Evolutionary conservation across 176 grass and related monocot species (phyloP).

Genomic region (Avena insularis): DNA sequence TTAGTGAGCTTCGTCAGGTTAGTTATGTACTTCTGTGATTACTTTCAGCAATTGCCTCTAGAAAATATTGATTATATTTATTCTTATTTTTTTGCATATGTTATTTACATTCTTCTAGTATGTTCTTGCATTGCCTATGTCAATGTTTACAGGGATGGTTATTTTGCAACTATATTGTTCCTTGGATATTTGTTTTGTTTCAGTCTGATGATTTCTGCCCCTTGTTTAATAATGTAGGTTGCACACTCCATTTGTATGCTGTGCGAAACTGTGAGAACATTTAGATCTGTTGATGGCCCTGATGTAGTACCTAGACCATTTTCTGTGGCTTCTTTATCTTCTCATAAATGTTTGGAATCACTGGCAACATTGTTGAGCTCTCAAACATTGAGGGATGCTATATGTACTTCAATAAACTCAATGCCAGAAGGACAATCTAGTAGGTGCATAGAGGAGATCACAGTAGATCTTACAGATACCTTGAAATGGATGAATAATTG

Average conservation of each 20-base stretch:
- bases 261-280: constrained; percentile 76
- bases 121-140: constrained; percentile 17
- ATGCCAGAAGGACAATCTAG: constrained; percentile 90
- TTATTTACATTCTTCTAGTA: constrained; percentile 15
- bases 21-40: constrained; percentile 47
- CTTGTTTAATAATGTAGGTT: constrained; percentile 63
- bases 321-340: constrained; percentile 66
- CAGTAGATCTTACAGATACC: constrained; percentile 65
- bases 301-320: constrained; percentile 46
- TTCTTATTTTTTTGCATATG: not conserved
- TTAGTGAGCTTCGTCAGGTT: constrained; percentile 95
- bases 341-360: constrained; percentile 66
- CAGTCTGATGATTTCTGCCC: constrained; percentile 31
- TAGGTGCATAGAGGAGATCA: constrained; percentile 79
- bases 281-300: constrained; percentile 49
- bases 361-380: constrained; percentile 63
- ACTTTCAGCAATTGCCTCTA: constrained; percentile 16
- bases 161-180: constrained; percentile 14
- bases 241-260: constrained; percentile 72
- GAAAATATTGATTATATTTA: not conserved
- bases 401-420: constrained; percentile 72
- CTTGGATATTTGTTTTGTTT: constrained; percentile 33
- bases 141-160: constrained; percentile 21
- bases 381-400: constrained; percentile 56
- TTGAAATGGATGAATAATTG: constrained; percentile 71